These are phyloP conservation scores for Pilaira anomala DNA, from an alignment of 192 early-diverging fungal genomes.

Conservation along the genomic window DNA sequence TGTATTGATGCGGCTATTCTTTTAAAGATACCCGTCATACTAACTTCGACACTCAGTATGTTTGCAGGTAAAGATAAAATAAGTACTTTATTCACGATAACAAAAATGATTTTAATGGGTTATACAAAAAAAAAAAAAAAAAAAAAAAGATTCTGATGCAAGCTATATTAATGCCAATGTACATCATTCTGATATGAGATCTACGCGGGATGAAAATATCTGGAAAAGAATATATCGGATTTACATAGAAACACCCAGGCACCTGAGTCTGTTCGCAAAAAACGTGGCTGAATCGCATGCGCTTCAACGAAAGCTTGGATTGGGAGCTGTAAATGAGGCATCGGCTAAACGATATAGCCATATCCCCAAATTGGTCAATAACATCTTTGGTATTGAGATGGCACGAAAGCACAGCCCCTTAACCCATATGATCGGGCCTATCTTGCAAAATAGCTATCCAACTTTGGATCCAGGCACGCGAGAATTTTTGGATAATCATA, in stretches of 20 bases:
- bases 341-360: not conserved
- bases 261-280: not conserved
- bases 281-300: too few relatives aligned
- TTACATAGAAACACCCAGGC: not conserved
- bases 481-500: slow-evolving; percentile 24
- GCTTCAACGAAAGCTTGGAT: not conserved
- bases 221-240: not conserved
- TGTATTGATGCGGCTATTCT: slow-evolving; percentile 1
- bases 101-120: not conserved
- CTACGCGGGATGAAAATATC: not conserved
- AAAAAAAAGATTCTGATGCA: not conserved
- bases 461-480: not conserved
- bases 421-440: slow-evolving; percentile 31
- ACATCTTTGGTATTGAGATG: slow-evolving; percentile 17
- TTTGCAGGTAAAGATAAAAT: slow-evolving; percentile 17
- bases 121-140: too few relatives aligned
- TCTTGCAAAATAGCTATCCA: slow-evolving; percentile 24
- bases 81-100: too few relatives aligned
- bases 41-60: slow-evolving; percentile 2
- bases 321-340: not conserved
- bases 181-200: not conserved
- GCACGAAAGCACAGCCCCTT: slow-evolving; percentile 22
- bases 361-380: slow-evolving; percentile 23
- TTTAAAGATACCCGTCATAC: not conserved
- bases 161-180: not conserved